Evolutionary conservation across 2,329 filamentous ascomycete species (phyloP).

Genomic region (Aureobasidium namibiae): DNA sequence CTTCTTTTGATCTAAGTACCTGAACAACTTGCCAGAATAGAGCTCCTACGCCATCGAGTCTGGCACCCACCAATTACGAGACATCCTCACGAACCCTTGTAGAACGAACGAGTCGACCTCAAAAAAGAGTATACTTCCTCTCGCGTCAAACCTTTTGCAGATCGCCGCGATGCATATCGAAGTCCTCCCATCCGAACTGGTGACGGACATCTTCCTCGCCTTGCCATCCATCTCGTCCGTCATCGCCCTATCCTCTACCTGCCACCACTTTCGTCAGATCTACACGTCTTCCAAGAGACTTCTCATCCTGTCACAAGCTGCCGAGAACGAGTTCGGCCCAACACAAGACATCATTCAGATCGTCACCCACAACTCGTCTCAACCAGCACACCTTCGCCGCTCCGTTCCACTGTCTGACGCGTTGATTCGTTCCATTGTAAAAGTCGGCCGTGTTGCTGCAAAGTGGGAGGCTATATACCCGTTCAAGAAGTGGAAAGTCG

Average conservation of each 20-base stretch:
- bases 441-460: constrained; percentile 46
- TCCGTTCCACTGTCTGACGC: constrained; percentile 46
- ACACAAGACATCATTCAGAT: constrained; percentile 51
- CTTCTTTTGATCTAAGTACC: constrained; percentile 37
- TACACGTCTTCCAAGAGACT: constrained; percentile 47
- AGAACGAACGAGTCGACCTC: not conserved
- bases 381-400: constrained; percentile 48
- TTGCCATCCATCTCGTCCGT: constrained; percentile 46
- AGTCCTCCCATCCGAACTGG: constrained; percentile 49
- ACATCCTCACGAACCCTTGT: not conserved
- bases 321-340: constrained; percentile 50
- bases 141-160: not conserved
- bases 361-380: constrained; percentile 52
- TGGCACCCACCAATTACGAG: not conserved
- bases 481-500: constrained; percentile 53
- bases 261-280: constrained; percentile 45
- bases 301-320: constrained; percentile 44
- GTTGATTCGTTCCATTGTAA: constrained; percentile 47
- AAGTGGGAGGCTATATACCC: constrained; percentile 56
- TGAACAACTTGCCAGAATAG: not conserved
- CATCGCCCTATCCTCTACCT: constrained; percentile 46
- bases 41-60: not conserved
- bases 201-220: constrained; percentile 49
- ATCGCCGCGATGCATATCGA: constrained; percentile 42
- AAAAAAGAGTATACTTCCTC: not conserved